Evolutionary conservation across 805 yeast genomes (phyloP), one percentile per base, ranked within the genome.

Genomic region (Cyberlindnera sargentensis): DNA sequence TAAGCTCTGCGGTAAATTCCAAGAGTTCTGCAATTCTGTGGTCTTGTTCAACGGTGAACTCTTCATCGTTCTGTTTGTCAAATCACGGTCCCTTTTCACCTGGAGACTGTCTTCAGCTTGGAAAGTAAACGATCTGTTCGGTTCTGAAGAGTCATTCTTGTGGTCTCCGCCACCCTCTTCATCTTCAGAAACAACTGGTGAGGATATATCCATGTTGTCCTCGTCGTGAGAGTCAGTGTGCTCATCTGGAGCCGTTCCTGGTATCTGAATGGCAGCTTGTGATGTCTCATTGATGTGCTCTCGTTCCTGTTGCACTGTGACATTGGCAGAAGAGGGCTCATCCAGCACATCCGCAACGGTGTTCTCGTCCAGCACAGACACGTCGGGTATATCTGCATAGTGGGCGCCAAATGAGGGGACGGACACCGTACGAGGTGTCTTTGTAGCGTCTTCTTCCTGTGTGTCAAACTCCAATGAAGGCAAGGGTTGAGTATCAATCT

Each of bases 191-290:
- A 53, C 47, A 4, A 57, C 53, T 2, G 52, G 54, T 0, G 56
- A 51, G 1, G 56, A 50, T 5, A 9, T 41, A 8, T 34, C 39
- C 24, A 27, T 35, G 23, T 24, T 23, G 9, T 31, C 36, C 24
- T 26, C 28, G 33, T 36, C n/a, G 9, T 37, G 28, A n/a, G 42
- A 20, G 6, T n/a, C n/a, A 5, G 5, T 10, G 23, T 9, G 24
- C 10, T 46, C 47, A 3, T 53, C 60, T 23, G 58, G 58, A 2
- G 56, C 56, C 3, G 59, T 56, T 2, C 58, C 59, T 24, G 47
- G 47, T 6, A 55, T 56, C 27, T 56, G 59, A 2, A 53, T 34
- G 9, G 51, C 58, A 4, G 52, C 54, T 29, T 47, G 48, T 11
- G 51, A 48, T 1, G 9, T 24, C 8, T 41, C 42, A n/a, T 23